These are phyloP conservation scores for Dalechampia spathulata DNA, from an alignment of 441 rosid species.

Conservation along the genomic window DNA sequence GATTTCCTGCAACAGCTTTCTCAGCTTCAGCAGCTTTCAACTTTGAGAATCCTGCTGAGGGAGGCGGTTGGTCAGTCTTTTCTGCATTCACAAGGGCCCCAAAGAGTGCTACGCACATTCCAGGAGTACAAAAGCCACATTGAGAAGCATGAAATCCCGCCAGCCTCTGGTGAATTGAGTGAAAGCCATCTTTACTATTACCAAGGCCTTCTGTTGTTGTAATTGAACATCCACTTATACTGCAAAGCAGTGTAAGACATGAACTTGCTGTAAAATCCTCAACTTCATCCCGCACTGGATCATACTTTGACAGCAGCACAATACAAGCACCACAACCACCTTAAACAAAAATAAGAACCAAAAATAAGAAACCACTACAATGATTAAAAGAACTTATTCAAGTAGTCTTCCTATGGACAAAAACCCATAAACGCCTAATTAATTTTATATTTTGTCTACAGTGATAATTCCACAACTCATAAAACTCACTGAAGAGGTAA, in stretches of 20 bases:
- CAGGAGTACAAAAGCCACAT: conserved; percentile 93
- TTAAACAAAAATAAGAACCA: conserved; percentile 22
- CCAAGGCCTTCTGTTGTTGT: conserved; percentile 85
- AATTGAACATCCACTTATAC: conserved; percentile 59
- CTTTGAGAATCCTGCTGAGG: conserved; percentile 49
- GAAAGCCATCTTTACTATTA: conserved; percentile 74
- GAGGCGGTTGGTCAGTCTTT: conserved; percentile 36
- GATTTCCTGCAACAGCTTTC: conserved; percentile 62
- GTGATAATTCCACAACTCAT: too few species aligned
- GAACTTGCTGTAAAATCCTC: conserved; percentile 69
- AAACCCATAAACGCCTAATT: too few species aligned
- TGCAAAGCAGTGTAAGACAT: conserved; percentile 81
- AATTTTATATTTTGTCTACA: too few species aligned
- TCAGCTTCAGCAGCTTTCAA: conserved; percentile 65
- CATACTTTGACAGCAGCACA: conserved; percentile 65
- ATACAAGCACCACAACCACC: conserved; percentile 95
- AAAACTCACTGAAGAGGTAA: too few species aligned
- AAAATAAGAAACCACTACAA: too few species aligned
- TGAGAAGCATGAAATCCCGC: conserved; percentile 85
- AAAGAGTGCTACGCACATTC: conserved; percentile 71
- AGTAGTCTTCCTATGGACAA: too few species aligned
- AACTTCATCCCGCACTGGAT: conserved; percentile 33
- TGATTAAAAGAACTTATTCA: too few species aligned
- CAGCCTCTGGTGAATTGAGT: conserved; percentile 65
- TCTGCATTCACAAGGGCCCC: conserved; percentile 67